Evolutionary conservation across 371 early-diverging fungal species (phyloP).

Genomic region (Saksenaea vasiformis): DNA sequence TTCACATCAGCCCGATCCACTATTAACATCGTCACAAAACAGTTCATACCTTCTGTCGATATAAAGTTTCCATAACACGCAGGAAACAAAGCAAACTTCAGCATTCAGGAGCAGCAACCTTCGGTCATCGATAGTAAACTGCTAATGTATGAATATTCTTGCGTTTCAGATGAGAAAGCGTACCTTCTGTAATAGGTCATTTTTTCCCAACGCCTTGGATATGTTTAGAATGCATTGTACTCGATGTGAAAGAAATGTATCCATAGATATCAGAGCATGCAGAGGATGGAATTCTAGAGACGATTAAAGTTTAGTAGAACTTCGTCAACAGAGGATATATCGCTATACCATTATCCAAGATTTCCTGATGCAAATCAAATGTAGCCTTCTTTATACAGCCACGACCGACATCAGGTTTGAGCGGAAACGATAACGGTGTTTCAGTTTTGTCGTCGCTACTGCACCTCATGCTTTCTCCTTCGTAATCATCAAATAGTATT

Average conservation of each 20-base stretch:
- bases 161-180: not conserved
- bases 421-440: not conserved
- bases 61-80: not conserved
- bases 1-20: not conserved
- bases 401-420: not conserved
- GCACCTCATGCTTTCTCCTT: not conserved
- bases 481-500: not conserved
- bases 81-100: not conserved
- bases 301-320: not conserved
- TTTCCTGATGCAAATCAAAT: not conserved
- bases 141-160: not conserved
- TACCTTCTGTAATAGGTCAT: not conserved
- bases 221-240: not conserved
- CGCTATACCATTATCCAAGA: not conserved
- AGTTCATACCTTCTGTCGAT: not conserved
- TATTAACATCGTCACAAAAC: not conserved
- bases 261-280: not conserved
- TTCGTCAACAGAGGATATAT: not conserved
- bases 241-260: not conserved
- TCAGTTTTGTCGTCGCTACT: not conserved
- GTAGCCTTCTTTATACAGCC: not conserved
- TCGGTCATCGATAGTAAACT: not conserved
- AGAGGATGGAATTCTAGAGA: not conserved
- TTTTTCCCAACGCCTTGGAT: not conserved
- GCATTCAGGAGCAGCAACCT: not conserved